Conservation (phyloP, 2,329 filamentous ascomycete genomes). For the Neofusicoccum umdonicola region DNA sequence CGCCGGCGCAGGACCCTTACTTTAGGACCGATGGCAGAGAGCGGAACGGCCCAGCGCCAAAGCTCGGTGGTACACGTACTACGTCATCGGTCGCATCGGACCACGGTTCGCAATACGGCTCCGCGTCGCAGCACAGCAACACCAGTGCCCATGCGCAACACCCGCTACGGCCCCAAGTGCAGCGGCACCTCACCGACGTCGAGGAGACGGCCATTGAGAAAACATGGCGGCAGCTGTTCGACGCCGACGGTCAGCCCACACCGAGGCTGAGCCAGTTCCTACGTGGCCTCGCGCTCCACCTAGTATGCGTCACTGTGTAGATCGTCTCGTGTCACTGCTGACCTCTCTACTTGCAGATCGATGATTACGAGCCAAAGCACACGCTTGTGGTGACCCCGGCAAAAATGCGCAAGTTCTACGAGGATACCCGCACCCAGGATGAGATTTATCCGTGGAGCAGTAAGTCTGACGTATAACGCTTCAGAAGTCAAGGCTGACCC, state of each 20-base stretch:
- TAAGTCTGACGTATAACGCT: conserved; percentile 38
- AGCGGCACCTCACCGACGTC: conserved; percentile 32
- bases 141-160: not conserved
- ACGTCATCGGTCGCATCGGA: conserved; percentile 13
- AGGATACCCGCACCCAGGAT: conserved; percentile 59
- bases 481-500: not conserved
- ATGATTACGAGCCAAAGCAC: conserved; percentile 65
- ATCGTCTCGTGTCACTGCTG: not conserved
- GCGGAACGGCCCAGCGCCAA: conserved; percentile 27
- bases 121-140: conserved; percentile 8
- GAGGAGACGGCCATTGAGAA: conserved; percentile 54
- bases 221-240: conserved; percentile 76
- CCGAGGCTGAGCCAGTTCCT: conserved; percentile 68
- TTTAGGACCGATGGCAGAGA: not conserved
- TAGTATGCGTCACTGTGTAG: conserved; percentile 52
- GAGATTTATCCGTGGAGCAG: conserved; percentile 70
- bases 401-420: conserved; percentile 74
- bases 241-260: conserved; percentile 65
- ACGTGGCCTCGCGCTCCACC: conserved; percentile 68
- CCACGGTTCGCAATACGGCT: conserved; percentile 10
- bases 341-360: conserved; percentile 50
- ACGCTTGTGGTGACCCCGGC: conserved; percentile 71
- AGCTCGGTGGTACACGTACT: conserved; percentile 29
- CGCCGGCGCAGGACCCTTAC: conserved; percentile 9
- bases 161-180: not conserved